Evolutionary conservation across 2,329 filamentous ascomycete species (phyloP), one percentile per base, ranked within the genome.

Genomic region (Eutypella sp.): DNA sequence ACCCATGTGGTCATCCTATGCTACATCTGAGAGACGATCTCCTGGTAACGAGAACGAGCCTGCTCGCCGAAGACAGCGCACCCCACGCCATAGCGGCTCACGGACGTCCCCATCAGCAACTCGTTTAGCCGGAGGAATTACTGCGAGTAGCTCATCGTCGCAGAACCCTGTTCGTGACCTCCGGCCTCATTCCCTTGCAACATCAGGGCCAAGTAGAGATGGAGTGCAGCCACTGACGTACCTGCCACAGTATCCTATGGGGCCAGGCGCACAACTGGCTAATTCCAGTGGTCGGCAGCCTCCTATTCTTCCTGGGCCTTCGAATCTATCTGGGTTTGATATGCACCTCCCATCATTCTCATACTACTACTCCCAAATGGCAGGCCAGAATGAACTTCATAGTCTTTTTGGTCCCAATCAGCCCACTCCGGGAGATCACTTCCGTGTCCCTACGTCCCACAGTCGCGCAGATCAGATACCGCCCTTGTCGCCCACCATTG

Each of bases 11-110:
- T n/a, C n/a, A n/a, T n/a, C n/a, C n/a, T n/a, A n/a, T n/a, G n/a
- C n/a, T n/a, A n/a, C 47, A 37, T 20, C 46, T 10, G 58, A 58
- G 33, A 58, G 59, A 36, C 58, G 55, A 18, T 64, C 63, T 36
- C 62, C 63, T 13, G 53, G 58, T 3, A 48, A 41, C 24, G 61
- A 65, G 10, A 37, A 47, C 31, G 50, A 55, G 33, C 59, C 63
- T n/a, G 50, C 49, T 22, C 59, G 62, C 33, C 59, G 62, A 25
- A 57, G 64, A 41, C 50, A 54, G 39, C 61, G 62, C 18, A 47
- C 58, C 36, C n/a, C n/a, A n/a, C 61, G 61, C 16, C 55, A 57
- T 40, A 56, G 56, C 10, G 53, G 56, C 44, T 44, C 55, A 6
- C 58, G 61, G 25, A 53, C 54, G 25, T 56, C 54, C 36, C 51